phyloP scores from a whole-genome alignment of 306 rosid genomes.

The Gastrolobium villosum region DNA sequence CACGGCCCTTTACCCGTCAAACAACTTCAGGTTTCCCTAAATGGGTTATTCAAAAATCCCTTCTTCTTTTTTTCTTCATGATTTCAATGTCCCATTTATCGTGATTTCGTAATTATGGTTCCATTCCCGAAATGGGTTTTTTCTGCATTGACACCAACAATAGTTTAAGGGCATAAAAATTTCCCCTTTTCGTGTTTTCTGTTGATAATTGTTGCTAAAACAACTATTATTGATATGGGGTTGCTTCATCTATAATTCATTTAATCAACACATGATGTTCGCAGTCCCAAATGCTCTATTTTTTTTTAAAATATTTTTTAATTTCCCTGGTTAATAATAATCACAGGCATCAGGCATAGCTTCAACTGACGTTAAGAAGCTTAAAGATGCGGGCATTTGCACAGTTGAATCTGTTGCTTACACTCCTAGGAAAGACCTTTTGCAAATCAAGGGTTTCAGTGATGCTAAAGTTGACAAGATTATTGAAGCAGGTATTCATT shows the following conservation, averaged over 20 bases:
- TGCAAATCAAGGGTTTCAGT: conserved; percentile 96
- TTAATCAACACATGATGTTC: too few species aligned
- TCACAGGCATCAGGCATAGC: conserved; percentile 83
- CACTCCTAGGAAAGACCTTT: conserved; percentile 91
- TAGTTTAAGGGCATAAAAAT: background rate
- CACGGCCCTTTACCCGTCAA: conserved; percentile 91
- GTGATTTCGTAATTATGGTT: background rate
- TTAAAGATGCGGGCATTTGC: conserved; percentile 90
- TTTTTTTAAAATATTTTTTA: too few species aligned
- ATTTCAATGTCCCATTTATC: conserved; percentile 20
- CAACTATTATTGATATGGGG: too few species aligned
- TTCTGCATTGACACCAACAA: background rate
- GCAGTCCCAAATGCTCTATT: background rate
- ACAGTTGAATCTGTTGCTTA: conserved; percentile 90
- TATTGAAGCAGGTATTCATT: conserved; percentile 82
- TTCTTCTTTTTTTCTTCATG: conserved; percentile 8
- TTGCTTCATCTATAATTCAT: background rate
- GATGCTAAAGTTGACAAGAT: conserved; percentile 99
- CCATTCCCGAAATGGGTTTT: conserved; percentile 30
- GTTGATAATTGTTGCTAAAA: conserved; percentile 15
- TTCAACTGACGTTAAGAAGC: conserved; percentile 85
- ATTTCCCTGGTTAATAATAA: conserved; percentile 12
- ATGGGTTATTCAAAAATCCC: conserved; percentile 29
- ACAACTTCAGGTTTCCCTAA: conserved; percentile 79
- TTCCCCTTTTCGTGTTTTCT: background rate